Base-by-base conservation (phyloP, 768 basidiomycete species). In the Albatrellus ellisii region DNA sequence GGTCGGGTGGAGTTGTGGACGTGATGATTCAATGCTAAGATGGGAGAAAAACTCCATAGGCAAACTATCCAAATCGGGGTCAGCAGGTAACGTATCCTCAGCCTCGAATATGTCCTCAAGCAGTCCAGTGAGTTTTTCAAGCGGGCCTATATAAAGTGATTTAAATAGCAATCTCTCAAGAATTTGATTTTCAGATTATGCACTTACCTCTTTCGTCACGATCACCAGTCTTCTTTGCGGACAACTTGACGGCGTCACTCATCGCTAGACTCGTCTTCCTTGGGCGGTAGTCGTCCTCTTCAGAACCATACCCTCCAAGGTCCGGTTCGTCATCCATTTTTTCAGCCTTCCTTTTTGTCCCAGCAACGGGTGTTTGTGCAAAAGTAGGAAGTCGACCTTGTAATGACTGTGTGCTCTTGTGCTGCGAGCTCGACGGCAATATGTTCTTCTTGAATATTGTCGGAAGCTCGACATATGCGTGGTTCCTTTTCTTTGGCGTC, bases 51-150 rank as follows among this genome's bases (percentile, higher is more conserved):
- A 81, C 6, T 78, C 72, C 22, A 64, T 54, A 3, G 76, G 65
- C 10, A 88, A 62, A 39, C 76, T 67, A 11, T 55, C 46, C n/a
- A 62, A 46, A 28, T 70, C 67, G 2, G 64, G 57, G 37, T 82
- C 79, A 0, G 74, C 62, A 2, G 79, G 69, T 12, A 88, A 62
- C 0, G 68, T 57, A 54, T 91, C 90, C 51, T 86, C 79, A 0
- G 83, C 77, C 47, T 84, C 79, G 43, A 94, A 84, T 12, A 95
- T 70, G 41, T 94, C 89, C 48, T 90, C 86, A 1, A 94, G 63
- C 14, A 88, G 61, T 2, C 76, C 74, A 0, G 64, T 66, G 8
- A 98, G 66, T 56, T 85, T 92, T 53, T 91, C 82, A 4, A 84
- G 58, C 0, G 83, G 80, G 1, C 60, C 82, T 80, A 45, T 29